A percentile compares a stretch with the other conserved stretches of the same genome.
These are phyloP conservation scores for Tuber indicum DNA, from an alignment of 495 filamentous ascomycete genomes.

Conservation along the genomic window DNA sequence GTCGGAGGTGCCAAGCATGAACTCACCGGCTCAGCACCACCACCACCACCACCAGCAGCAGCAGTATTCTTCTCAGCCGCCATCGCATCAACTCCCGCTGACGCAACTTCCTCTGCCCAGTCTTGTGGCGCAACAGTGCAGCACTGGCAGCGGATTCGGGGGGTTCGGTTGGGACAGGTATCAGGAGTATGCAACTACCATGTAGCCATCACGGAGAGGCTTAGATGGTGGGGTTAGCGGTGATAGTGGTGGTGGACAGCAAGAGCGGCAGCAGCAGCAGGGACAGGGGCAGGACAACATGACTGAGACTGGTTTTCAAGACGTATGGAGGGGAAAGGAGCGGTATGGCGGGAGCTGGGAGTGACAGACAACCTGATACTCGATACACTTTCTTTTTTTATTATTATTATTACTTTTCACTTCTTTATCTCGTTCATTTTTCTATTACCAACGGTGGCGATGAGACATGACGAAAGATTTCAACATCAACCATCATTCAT, in stretches of 20 bases:
- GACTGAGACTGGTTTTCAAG: constrained; percentile 33
- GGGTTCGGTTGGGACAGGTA: constrained; percentile 72
- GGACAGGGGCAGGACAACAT: constrained; percentile 37
- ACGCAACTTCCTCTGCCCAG: constrained; percentile 80
- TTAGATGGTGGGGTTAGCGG: not conserved
- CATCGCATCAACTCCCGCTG: constrained; percentile 64
- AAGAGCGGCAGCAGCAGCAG: constrained; percentile 38
- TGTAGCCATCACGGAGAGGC: constrained; percentile 53
- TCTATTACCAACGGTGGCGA: constrained; percentile 14
- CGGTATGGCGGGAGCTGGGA: constrained; percentile 12
- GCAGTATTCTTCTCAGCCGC: constrained; percentile 58
- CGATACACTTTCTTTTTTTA: not conserved
- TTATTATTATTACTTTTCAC: not conserved
- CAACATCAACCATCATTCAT: constrained; percentile 6
- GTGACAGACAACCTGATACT: constrained; percentile 20
- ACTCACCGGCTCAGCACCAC: constrained; percentile 20
- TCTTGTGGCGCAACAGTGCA: constrained; percentile 79
- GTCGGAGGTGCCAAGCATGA: constrained; percentile 50
- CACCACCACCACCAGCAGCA: constrained; percentile 54
- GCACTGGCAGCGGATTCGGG: constrained; percentile 65
- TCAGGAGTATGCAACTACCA: constrained; percentile 56
- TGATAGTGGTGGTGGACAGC: constrained; percentile 7
- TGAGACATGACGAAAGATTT: constrained; percentile 30
- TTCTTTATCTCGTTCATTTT: not conserved
- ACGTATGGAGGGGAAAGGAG: constrained; percentile 15